A percentile compares a stretch with the other conserved stretches of the same genome.
Conservation (phyloP, 148 eudicot genomes). For the Dianthus caryophyllus region DNA sequence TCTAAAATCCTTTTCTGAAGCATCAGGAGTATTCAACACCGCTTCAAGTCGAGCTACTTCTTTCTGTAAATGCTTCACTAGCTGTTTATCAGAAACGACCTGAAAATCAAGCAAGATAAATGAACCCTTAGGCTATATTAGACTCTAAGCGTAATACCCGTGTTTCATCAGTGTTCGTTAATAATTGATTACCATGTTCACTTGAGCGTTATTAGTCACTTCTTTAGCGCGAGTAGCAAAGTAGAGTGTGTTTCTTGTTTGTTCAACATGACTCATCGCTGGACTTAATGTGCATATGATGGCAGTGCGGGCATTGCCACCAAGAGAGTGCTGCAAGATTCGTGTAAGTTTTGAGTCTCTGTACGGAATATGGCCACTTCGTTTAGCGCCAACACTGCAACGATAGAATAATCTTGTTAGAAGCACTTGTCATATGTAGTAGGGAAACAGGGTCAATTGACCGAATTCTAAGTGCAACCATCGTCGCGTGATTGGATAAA, state of each 20-base stretch:
- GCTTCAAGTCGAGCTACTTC: slow-evolving; percentile 93
- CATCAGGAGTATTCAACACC: slow-evolving; percentile 77
- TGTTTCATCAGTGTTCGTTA: not conserved
- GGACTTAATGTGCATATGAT: slow-evolving; percentile 95
- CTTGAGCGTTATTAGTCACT: slow-evolving; percentile 88
- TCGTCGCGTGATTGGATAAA: too few species aligned
- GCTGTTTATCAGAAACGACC: slow-evolving; percentile 90
- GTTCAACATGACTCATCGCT: slow-evolving; percentile 79
- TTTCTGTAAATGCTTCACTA: slow-evolving; percentile 92
- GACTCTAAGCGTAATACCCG: too few species aligned
- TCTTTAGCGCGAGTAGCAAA: slow-evolving; percentile 95
- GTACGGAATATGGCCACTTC: slow-evolving; percentile 84
- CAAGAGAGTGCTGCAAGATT: slow-evolving; percentile 85
- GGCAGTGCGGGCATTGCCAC: slow-evolving; percentile 96
- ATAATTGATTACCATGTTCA: slow-evolving; percentile 63
- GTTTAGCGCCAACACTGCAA: slow-evolving; percentile 73
- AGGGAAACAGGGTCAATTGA: not conserved
- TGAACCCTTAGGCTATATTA: not conserved
- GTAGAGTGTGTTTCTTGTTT: slow-evolving; percentile 67
- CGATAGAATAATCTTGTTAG: slow-evolving; percentile 3
- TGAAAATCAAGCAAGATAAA: slow-evolving; percentile 17
- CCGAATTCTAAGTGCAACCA: not conserved
- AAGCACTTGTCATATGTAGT: not conserved
- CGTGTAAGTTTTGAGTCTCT: slow-evolving; percentile 94
- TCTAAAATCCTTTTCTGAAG: slow-evolving; percentile 64